These are phyloP conservation scores for Fusarium xyrophilum DNA, from an alignment of 2,329 filamentous ascomycete species.

Conservation along the genomic window DNA sequence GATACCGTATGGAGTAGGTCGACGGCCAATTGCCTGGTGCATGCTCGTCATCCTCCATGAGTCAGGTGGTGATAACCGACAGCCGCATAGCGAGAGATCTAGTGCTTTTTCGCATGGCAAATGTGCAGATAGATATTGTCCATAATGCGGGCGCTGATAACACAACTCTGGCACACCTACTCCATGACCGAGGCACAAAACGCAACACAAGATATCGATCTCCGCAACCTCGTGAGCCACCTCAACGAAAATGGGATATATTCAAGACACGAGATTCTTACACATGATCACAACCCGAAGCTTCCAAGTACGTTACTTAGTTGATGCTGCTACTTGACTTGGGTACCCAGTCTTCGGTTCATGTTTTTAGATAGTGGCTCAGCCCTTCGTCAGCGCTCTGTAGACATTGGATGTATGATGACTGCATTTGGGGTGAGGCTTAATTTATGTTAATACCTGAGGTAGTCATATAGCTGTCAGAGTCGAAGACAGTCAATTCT, in stretches of 20 bases:
- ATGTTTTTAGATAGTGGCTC: conserved; percentile 9
- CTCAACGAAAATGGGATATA: not conserved
- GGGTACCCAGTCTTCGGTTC: not conserved
- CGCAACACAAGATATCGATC: not conserved
- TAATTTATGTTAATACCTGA: not conserved
- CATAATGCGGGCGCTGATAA: not conserved
- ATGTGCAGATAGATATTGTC: not conserved
- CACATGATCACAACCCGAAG: conserved; percentile 16
- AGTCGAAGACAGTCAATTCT: not conserved
- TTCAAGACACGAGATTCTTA: conserved; percentile 12
- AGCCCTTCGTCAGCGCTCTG: not conserved
- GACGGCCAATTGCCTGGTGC: conserved; percentile 20
- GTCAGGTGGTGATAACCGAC: conserved; percentile 15
- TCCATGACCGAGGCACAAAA: not conserved
- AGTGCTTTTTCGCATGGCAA: not conserved
- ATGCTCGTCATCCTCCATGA: conserved; percentile 28
- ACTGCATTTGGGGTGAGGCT: not conserved
- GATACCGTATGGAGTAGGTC: not conserved
- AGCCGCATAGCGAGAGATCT: not conserved
- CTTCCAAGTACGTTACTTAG: not conserved
- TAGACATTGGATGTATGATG: not conserved
- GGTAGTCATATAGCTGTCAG: not conserved
- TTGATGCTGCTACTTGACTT: not conserved
- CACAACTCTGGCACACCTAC: not conserved
- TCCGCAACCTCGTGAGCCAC: conserved; percentile 20